A percentile compares a stretch with the other conserved stretches of the same genome.
Conservation (phyloP, 2,329 filamentous ascomycete genomes). For the Corynespora cassiicola region DNA sequence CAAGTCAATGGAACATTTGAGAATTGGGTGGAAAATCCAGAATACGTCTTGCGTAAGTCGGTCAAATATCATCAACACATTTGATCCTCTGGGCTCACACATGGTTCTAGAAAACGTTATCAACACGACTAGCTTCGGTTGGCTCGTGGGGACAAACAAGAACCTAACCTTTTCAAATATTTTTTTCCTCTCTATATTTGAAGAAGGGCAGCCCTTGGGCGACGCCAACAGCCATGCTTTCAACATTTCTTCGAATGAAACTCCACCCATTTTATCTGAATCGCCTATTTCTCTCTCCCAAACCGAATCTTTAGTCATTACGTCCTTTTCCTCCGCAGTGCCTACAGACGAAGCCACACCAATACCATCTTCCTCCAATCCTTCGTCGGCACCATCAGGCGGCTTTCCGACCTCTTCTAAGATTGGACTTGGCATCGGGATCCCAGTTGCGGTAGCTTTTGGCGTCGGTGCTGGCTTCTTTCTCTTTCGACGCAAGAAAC, state of each 20-base stretch:
- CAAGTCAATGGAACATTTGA: constrained; percentile 7
- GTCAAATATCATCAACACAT: not conserved
- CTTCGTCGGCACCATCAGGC: not conserved
- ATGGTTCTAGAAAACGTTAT: constrained; percentile 3
- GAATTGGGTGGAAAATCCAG: constrained; percentile 4
- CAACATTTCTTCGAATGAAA: constrained; percentile 3
- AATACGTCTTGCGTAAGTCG: constrained; percentile 11
- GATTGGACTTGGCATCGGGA: not conserved
- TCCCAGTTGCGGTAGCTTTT: not conserved
- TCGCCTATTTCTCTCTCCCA: not conserved
- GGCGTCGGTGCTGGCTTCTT: constrained; percentile 4
- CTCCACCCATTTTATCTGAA: too few species aligned
- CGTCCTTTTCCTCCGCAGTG: not conserved
- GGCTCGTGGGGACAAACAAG: constrained; percentile 10
- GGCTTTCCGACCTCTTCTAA: not conserved
- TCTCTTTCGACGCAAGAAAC: constrained; percentile 3
- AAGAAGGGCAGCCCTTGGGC: constrained; percentile 4
- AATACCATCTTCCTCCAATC: not conserved
- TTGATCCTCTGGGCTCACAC: not conserved
- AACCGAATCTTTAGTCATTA: not conserved
- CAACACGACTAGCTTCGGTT: constrained; percentile 5
- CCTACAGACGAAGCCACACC: not conserved
- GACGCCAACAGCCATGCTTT: constrained; percentile 9
- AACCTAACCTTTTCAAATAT: constrained; percentile 12
- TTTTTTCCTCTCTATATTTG: constrained; percentile 11